Evolutionary conservation across 257 asterid genomes (phyloP).

Genomic region (Solanum tacnaense): DNA sequence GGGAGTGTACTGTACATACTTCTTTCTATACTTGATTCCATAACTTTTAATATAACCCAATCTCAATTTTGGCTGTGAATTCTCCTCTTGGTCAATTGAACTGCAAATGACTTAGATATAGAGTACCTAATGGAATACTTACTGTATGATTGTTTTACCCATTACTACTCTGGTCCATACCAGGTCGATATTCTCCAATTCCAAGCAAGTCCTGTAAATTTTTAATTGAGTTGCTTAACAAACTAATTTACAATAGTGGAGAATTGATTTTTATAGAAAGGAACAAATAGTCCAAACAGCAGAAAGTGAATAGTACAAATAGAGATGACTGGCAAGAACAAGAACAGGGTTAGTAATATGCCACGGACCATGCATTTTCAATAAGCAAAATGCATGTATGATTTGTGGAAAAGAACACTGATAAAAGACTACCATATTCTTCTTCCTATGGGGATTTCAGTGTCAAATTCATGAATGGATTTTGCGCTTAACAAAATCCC

Average conservation of each 20-base stretch:
- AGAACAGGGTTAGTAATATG: not conserved
- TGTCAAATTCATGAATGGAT: not conserved
- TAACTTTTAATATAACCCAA: not conserved
- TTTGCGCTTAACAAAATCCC: not conserved
- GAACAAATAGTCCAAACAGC: not conserved
- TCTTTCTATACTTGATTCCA: not conserved
- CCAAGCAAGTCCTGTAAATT: slow-evolving; percentile 89
- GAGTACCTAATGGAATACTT: not conserved
- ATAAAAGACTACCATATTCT: not conserved
- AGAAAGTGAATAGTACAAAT: not conserved
- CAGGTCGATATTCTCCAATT: slow-evolving; percentile 85
- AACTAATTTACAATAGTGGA: not conserved
- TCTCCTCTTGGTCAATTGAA: not conserved
- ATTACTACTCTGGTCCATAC: slow-evolving; percentile 31
- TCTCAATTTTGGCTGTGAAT: not conserved
- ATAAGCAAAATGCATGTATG: not conserved
- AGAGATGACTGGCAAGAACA: not conserved
- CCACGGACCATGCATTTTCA: not conserved
- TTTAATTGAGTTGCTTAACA: slow-evolving; percentile 3
- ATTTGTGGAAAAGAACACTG: not conserved
- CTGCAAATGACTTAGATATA: not conserved
- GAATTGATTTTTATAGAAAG: not conserved
- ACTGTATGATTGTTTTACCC: not conserved
- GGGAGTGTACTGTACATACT: not conserved
- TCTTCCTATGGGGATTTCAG: not conserved